phyloP scores from a whole-genome alignment of 2,329 filamentous ascomycete genomes.

The Fusarium sp. region DNA sequence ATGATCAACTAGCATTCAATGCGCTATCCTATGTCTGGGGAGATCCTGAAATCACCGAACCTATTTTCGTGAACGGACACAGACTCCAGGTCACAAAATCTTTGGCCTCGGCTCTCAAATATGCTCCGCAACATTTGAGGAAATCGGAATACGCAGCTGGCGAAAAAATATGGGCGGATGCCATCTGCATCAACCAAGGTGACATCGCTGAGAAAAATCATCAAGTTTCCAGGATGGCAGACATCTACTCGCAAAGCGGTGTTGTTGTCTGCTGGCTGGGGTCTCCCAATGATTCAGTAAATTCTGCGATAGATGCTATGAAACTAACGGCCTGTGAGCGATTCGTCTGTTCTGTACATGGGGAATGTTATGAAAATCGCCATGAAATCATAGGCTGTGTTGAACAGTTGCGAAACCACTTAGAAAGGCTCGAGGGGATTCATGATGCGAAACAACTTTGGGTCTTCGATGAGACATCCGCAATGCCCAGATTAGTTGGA shows the following conservation, averaged over 20 bases:
- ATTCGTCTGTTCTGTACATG: background rate
- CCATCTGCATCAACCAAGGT: conserved; percentile 3
- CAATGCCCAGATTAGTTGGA: background rate
- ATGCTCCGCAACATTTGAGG: background rate
- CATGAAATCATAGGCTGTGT: background rate
- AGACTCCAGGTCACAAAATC: background rate
- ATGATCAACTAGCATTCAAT: background rate
- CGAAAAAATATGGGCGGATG: background rate
- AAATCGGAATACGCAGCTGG: background rate
- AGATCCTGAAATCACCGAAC: background rate
- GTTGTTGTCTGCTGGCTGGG: conserved; percentile 8
- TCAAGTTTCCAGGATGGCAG: conserved; percentile 2
- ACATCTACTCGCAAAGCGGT: conserved; percentile 1
- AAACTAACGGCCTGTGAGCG: background rate
- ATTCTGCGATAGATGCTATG: background rate
- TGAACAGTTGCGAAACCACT: background rate
- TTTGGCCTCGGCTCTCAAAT: background rate
- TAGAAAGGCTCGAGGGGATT: background rate
- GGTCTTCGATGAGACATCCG: background rate
- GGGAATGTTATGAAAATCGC: background rate
- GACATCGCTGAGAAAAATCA: background rate
- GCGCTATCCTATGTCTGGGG: conserved; percentile 16
- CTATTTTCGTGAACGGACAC: background rate
- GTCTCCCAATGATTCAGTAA: background rate
- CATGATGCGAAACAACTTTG: background rate